These are phyloP conservation scores for Cyclostephanos tholiformis DNA, from an alignment of 108 stramenopile genomes.

Conservation along the genomic window DNA sequence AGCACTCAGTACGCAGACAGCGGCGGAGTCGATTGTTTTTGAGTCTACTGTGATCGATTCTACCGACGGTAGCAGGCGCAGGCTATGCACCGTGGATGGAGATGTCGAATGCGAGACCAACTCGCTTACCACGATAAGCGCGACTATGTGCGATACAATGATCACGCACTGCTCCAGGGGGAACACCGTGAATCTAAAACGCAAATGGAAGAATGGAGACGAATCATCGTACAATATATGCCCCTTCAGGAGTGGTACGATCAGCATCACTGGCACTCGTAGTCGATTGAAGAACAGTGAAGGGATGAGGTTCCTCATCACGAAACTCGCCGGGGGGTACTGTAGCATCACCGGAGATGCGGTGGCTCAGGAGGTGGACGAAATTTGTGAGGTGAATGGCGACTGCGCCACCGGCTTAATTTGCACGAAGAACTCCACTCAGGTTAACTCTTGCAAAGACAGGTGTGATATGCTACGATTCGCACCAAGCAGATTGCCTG, in stretches of 20 bases:
- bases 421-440: not conserved
- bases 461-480: not conserved
- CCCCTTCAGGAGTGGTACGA: not conserved
- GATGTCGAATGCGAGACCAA: slow-evolving; percentile 1
- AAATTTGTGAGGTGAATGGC: not conserved
- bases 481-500: not conserved
- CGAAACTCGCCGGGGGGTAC: not conserved
- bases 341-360: slow-evolving; percentile 8
- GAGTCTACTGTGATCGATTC: not conserved
- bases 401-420: slow-evolving; percentile 15
- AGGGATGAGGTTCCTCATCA: not conserved
- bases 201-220: slow-evolving; percentile 23
- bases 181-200: slow-evolving; percentile 9
- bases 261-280: not conserved
- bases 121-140: not conserved
- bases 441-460: slow-evolving; percentile 2
- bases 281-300: slow-evolving; percentile 2
- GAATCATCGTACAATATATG: slow-evolving; percentile 10
- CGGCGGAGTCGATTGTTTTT: not conserved
- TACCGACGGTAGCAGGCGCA: not conserved
- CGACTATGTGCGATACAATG: not conserved
- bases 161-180: not conserved
- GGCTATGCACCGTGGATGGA: not conserved
- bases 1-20: not conserved
- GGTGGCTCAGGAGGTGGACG: not conserved